Base-by-base conservation (phyloP, 1,284 basidiomycete species). In the Pseudozyma pruni region DNA sequence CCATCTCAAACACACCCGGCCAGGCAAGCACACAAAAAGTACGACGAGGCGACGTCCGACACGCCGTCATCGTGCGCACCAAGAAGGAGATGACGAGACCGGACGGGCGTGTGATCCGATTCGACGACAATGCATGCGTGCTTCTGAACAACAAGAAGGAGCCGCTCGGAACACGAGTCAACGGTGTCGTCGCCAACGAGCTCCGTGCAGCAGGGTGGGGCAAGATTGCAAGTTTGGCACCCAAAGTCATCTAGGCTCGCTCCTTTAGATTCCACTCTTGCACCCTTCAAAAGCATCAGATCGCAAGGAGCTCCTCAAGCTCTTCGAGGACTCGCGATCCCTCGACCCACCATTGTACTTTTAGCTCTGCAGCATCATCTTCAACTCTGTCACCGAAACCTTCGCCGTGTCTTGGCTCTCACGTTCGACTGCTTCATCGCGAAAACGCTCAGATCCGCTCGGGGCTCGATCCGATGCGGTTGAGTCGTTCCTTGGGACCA, bases 51-150 rank as follows among this genome's bases (percentile, higher is more conserved):
- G 95, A 98, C 81, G 91, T 98, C 42, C 89, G 94, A 25, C 89
- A 94, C 64, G 95, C 96, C 0, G 91, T 98, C 70, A 91, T 98
- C 60, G 94, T 98, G 16, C 89, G 95, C 46, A 95, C 93, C 13
- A 89, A 89, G 75, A 94, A 94, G 83, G 84, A 89, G 41, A 89
- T 91, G 10, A 86, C 88, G 38, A 85, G 93, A 79, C 90, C 93
- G n/a, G 93, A 96, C 83, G 94, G 93, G 5, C 87, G 91, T 13
- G 86, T 88, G 70, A 86, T 94, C 77, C 88, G 92, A 46, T 98
- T 98, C 84, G 96, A 98, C 84, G 96, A 98, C 86, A 98, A 98
- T 81, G 96, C 96, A 0, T 94, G 90, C 31, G 94, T 98, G 1
- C 85, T 98, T 27, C 84, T 99, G 62, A 98, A 99, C 84, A 93